These are phyloP conservation scores for Cryptococcus maquisensis DNA, from an alignment of 1,284 basidiomycete species.

Conservation along the genomic window DNA sequence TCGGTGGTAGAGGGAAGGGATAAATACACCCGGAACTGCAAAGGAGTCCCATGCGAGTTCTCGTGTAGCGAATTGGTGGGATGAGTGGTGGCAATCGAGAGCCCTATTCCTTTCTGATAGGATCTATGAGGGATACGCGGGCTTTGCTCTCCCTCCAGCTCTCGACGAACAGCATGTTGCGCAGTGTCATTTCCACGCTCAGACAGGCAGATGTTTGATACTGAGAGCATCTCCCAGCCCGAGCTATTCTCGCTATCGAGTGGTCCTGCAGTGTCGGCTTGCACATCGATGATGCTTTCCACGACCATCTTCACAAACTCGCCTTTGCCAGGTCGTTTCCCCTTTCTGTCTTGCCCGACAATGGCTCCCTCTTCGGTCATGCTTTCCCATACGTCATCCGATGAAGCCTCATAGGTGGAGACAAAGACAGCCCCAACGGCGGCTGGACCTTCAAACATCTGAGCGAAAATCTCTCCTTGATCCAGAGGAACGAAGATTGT, in stretches of 20 bases:
- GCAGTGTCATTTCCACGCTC: neutral
- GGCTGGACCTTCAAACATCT: conserved; percentile 6
- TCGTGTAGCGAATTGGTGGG: neutral
- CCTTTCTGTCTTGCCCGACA: neutral
- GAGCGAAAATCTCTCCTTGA: conserved; percentile 7
- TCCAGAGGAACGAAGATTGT: conserved; percentile 11
- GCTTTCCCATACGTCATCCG: conserved; percentile 3
- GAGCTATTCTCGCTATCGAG: conserved; percentile 1
- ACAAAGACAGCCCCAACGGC: conserved; percentile 11
- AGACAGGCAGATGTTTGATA: conserved; percentile 12
- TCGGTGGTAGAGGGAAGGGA: conserved; percentile 2
- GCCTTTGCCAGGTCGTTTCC: conserved; percentile 1
- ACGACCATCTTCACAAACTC: conserved; percentile 15
- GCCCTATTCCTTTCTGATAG: conserved; percentile 3
- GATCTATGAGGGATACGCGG: neutral
- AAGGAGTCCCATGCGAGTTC: neutral
- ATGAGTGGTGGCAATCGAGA: conserved; percentile 7
- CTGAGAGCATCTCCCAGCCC: conserved; percentile 13
- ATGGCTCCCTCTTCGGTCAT: neutral
- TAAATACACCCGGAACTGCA: conserved; percentile 17
- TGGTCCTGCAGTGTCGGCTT: neutral
- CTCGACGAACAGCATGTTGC: neutral
- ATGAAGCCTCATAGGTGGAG: conserved; percentile 7
- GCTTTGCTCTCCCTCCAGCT: neutral
- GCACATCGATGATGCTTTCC: conserved; percentile 12